Evolutionary conservation across 371 early-diverging fungal species (phyloP), one percentile per base, ranked within the genome.

Genomic region (Mucor racemosus): DNA sequence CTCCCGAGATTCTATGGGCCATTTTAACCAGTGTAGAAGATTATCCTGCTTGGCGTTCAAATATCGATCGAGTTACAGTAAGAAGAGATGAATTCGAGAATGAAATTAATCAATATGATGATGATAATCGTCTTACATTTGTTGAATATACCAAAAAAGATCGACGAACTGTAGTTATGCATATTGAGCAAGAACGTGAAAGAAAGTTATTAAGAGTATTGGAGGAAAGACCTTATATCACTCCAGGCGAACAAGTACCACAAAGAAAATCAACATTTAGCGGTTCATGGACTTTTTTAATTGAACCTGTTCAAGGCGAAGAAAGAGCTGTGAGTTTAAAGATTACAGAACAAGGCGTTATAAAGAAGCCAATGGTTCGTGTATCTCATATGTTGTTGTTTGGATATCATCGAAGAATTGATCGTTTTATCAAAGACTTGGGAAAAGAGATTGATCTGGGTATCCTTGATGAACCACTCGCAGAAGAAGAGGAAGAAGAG

Each of bases 291-390:
- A 65, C 76, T 10, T 72, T 76, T 60, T 55, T 61, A 26, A 66
- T 74, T 75, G 36, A 60, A 33, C 57, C 60, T 56, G 33, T 69
- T 35, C 40, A 73, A 70, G 55, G 70, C 50, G 17, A 56, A 60
- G 41, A 61, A 50, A 41, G 65, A 42, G 26, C 62, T 33, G 73
- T 76, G 1, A 38, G 50, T 5, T 42, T 77, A 10, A 74, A 74
- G 39, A 76, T 82, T 17, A 80, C 83, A 9, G 77, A 82, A 40
- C 79, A 78, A 46, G 83, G 83, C 11, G 72, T 76, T 1, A 77
- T 82, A 40, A 72, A 76, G 50, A 72, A 75, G 55, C 83, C 83
- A 8, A 65, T 82, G 69, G 72, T 78, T 6, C 63, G 83, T 21
- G 70, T 77, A 7, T 69, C 71, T 9, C 62, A 76, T 57, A 66